Evolutionary conservation across 2,329 filamentous ascomycete genomes (phyloP), one percentile per base, ranked within the genome.

Genomic region (Lachnellula hyalina): DNA sequence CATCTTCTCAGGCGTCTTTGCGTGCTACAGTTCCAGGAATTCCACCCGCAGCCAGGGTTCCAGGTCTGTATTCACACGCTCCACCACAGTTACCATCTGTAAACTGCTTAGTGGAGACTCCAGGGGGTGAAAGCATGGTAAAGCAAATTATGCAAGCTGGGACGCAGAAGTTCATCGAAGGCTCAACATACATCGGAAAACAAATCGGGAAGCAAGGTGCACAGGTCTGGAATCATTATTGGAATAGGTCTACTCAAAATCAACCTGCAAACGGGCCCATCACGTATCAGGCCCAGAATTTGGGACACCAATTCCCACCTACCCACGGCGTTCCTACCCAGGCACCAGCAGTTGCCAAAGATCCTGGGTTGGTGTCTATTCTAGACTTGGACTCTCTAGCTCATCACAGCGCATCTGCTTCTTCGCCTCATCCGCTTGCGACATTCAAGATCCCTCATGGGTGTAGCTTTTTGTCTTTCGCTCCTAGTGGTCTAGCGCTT

Each of bases 181-280:
- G 85, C 19, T 87, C 85, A 25, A 86, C 82, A 61, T 91, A 87
- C 84, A 82, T 90, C 53, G 85, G 87, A 2, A 87, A 91, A 65
- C 87, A 91, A 67, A 82, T 90, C 53, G 85, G 87, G 3, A 87
- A 90, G 65, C 87, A 91, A 67, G 84, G 89, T 21, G 77, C 84
- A 65, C 85, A 90, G 67, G 85, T 86, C 9, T 90, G 88, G 81
- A 90, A 90, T 65, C 86, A 80, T 65, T 93, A 94, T 72, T 91
- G 88, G 82, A 90, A 87, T 65, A 77, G 81, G 67, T 68, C 75
- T 55, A 61, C 75, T 47, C 67, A 74, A 25, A 69, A 70, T 54
- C 70, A 72, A 55, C 44, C 77, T 76, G 60, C 73, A 75, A 60
- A 71, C 73, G 71, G 70, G 68, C 63, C 67, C 72, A 21, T 72